Percentiles rank a stretch among this genome's conserved stretches.
These are phyloP conservation scores for Lodderomyces theae DNA, from an alignment of 1,139 yeast genomes.

Conservation along the genomic window DNA sequence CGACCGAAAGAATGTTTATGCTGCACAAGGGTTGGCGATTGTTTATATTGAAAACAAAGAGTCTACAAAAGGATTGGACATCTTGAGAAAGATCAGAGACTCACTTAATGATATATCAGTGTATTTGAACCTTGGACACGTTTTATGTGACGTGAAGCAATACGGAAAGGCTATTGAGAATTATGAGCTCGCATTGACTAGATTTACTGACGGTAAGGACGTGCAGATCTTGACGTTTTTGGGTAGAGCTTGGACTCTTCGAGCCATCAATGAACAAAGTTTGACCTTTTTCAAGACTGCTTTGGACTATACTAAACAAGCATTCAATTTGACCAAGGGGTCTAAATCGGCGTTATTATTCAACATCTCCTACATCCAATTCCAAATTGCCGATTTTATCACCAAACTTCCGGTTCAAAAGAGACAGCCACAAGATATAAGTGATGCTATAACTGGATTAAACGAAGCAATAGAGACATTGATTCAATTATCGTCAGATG, in stretches of 20 bases:
- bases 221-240: slow-evolving; percentile 66
- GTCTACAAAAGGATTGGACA: slow-evolving; percentile 73
- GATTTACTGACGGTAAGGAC: slow-evolving; percentile 63
- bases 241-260: slow-evolving; percentile 87
- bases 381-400: slow-evolving; percentile 82
- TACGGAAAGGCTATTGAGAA: slow-evolving; percentile 84
- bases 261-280: slow-evolving; percentile 72
- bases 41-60: slow-evolving; percentile 87
- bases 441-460: slow-evolving; percentile 55
- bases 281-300: slow-evolving; percentile 59
- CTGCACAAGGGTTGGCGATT: slow-evolving; percentile 97
- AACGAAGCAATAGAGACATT: slow-evolving; percentile 62
- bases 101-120: slow-evolving; percentile 82
- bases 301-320: slow-evolving; percentile 58
- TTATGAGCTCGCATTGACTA: slow-evolving; percentile 74
- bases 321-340: slow-evolving; percentile 46
- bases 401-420: slow-evolving; percentile 60
- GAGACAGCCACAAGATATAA: slow-evolving; percentile 63
- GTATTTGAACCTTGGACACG: slow-evolving; percentile 85
- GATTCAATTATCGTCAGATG: slow-evolving; percentile 54
- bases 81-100: slow-evolving; percentile 86
- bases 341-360: slow-evolving; percentile 48
- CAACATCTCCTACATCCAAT: slow-evolving; percentile 81
- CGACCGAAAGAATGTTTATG: slow-evolving; percentile 86
- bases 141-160: slow-evolving; percentile 77